A percentile compares a stretch with the other conserved stretches of the same genome.
Evolutionary conservation across 306 rosid species (phyloP).

Genomic region (Cicer arietinum): DNA sequence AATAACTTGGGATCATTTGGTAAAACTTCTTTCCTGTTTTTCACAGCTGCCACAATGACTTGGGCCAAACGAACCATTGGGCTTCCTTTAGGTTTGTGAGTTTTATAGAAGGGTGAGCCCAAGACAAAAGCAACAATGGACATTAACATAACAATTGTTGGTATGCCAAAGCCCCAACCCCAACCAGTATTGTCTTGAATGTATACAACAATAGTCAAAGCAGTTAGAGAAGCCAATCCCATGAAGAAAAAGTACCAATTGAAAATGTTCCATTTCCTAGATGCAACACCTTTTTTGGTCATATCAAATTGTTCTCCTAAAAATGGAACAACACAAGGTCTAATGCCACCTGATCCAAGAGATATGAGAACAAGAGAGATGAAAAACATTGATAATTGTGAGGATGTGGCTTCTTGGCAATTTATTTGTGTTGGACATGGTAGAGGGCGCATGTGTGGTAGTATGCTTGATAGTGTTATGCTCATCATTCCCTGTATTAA

Average conservation of each 20-base stretch:
- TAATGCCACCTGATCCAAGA: conserved; percentile 74
- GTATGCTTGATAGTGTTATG: conserved; percentile 63
- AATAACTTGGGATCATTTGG: conserved; percentile 57
- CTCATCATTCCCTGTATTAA: conserved; percentile 58
- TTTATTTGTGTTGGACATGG: conserved; percentile 68
- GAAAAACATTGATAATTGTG: conserved; percentile 58
- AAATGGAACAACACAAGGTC: conserved; percentile 78
- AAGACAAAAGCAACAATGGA: conserved; percentile 64
- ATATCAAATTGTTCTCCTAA: conserved; percentile 84
- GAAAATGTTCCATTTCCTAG: conserved; percentile 75
- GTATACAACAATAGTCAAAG: conserved; percentile 76
- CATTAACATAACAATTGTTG: conserved; percentile 70
- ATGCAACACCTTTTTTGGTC: conserved; percentile 56
- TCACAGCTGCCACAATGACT: conserved; percentile 67
- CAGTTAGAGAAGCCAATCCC: conserved; percentile 70
- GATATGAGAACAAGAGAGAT: conserved; percentile 67
- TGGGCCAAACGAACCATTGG: conserved; percentile 75
- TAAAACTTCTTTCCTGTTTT: conserved; percentile 55
- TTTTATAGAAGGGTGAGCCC: conserved; percentile 69
- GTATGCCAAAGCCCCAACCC: conserved; percentile 88
- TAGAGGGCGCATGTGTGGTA: conserved; percentile 67
- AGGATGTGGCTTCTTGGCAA: conserved; percentile 64
- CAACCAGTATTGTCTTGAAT: conserved; percentile 83
- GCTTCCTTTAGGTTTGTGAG: conserved; percentile 66
- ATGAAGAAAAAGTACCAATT: conserved; percentile 73